A percentile compares a stretch with the other conserved stretches of the same genome.
phyloP scores from a whole-genome alignment of 164 flowering plant genomes.

The Macadamia integrifolia region DNA sequence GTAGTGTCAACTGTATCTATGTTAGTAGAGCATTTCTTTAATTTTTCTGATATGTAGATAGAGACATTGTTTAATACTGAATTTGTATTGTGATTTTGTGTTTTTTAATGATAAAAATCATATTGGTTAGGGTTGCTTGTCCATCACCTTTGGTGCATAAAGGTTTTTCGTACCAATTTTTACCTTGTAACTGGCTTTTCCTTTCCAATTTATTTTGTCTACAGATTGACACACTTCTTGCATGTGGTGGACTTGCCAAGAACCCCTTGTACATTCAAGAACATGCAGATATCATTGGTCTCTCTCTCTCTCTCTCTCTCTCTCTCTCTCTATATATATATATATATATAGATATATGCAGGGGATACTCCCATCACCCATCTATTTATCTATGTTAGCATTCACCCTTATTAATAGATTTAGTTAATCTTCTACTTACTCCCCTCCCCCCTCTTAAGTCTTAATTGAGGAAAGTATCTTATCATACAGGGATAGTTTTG shows the following conservation, averaged over 20 bases:
- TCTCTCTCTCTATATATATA: background rate
- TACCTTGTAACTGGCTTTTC: background rate
- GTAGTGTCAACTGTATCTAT: too few species aligned
- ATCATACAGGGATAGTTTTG: too few species aligned
- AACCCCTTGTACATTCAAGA: constrained; percentile 73
- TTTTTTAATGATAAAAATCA: background rate
- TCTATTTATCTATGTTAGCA: background rate
- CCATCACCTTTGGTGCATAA: too few species aligned
- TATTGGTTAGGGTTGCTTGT: background rate
- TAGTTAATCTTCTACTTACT: too few species aligned
- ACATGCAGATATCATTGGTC: constrained; percentile 89
- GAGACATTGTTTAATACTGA: background rate
- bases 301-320: constrained; percentile 26
- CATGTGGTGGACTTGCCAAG: constrained; percentile 94
- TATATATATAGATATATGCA: too few species aligned
- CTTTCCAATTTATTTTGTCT: constrained; percentile 7
- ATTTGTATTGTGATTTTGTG: background rate
- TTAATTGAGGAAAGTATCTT: too few species aligned
- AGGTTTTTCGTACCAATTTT: background rate
- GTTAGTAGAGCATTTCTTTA: too few species aligned
- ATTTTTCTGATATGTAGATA: background rate
- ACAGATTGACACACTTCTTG: constrained; percentile 85
- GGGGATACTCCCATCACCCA: too few species aligned
- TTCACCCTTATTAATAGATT: background rate
- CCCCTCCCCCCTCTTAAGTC: too few species aligned